Base-by-base conservation (phyloP, 106 monocot species). In the Dendrobium officinale region DNA sequence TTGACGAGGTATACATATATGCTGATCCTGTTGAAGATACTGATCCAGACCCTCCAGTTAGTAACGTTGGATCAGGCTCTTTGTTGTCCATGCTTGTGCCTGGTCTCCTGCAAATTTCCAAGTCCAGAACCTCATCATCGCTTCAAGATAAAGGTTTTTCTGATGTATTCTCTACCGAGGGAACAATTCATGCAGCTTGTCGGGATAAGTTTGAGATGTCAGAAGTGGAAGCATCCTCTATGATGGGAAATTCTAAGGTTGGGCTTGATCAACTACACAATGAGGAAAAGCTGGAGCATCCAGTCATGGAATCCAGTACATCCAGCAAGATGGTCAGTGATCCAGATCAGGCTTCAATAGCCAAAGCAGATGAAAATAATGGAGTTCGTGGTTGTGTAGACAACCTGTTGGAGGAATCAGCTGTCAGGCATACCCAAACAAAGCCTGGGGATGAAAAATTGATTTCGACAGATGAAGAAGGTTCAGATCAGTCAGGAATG, bases 1-100 rank as follows among this genome's bases (percentile, higher is more conserved):
- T 94, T 55, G 92, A 89, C 26, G 97, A 97, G 77, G 89, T 97
- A 45, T 97, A 92, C 84, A 84, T 97, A 66, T 92, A 85, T 88
- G 89, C 91, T 77, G 92, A 97, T 86, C 97, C 94, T 54, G 80
- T 89, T 73, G 89, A 89, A 68, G 79, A 81, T 24, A 42, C 72
- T 49, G 45, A 80, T 75, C 79, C 85, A 67, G 82, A 80, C 6
- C 58, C 83, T 61, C 81, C 83, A 54, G 40, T 55, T 41, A 73
- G 47, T 27, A 87, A 77, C 66, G 55, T 80, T 33, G 86, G 82
- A 79, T 80, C 83, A 75, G 86, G 87, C 82, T 80, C 94, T 85
- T 83, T 94, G 37, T 82, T 94, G 56, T 79, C 92, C 67, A 91
- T 94, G 90, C 83, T 97, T 80, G 88, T 91, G 58, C 97, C 97